Conservation (phyloP, 768 basidiomycete genomes). For the Mycena amicta region DNA sequence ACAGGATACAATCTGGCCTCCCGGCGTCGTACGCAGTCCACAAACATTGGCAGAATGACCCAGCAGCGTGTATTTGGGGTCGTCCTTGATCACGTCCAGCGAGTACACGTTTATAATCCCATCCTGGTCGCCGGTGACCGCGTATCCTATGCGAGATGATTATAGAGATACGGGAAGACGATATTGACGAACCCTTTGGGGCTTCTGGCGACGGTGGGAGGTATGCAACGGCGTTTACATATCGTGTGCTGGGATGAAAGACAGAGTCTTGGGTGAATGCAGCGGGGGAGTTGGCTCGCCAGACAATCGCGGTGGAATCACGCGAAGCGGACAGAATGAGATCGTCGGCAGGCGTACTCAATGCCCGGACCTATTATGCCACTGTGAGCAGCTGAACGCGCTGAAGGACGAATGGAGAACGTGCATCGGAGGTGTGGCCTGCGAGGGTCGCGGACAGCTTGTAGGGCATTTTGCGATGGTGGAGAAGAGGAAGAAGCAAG, state of each 20-base stretch:
- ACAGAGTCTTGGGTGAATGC: constrained; percentile 58
- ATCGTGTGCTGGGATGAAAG: constrained; percentile 68
- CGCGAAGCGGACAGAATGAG: constrained; percentile 89
- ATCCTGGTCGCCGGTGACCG: constrained; percentile 89
- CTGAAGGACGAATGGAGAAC: constrained; percentile 32
- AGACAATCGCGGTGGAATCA: constrained; percentile 88
- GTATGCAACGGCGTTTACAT: constrained; percentile 82
- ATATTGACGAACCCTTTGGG: constrained; percentile 60
- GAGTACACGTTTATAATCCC: constrained; percentile 84
- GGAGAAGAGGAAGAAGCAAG: constrained; percentile 10
- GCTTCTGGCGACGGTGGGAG: constrained; percentile 68
- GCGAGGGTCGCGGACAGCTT: constrained; percentile 74
- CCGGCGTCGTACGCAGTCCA: constrained; percentile 68
- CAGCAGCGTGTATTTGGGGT: constrained; percentile 80
- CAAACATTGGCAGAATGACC: constrained; percentile 94
- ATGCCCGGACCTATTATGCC: constrained; percentile 71
- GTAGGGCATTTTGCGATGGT: constrained; percentile 57
- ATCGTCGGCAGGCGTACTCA: constrained; percentile 74
- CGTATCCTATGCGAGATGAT: constrained; percentile 59
- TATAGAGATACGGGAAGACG: constrained; percentile 9
- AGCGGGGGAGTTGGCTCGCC: constrained; percentile 59
- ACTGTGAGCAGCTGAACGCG: constrained; percentile 24
- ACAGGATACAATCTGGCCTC: constrained; percentile 85
- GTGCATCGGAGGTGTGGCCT: constrained; percentile 75
- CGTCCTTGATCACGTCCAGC: constrained; percentile 56